Evolutionary conservation across 2,329 filamentous ascomycete species (phyloP).

Genomic region (Tricladium varicosporioides): DNA sequence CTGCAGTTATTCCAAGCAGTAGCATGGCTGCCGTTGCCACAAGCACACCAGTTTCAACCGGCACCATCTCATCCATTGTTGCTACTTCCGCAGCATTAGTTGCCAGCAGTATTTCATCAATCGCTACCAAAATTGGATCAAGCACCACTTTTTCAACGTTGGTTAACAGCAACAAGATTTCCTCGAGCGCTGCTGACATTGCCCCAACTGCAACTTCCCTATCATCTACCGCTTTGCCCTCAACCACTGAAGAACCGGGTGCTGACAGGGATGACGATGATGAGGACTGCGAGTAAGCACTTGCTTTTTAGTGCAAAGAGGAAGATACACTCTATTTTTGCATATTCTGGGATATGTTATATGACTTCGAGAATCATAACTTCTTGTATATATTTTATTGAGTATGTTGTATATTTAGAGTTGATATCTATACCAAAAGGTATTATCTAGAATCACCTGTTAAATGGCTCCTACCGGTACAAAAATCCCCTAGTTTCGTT

Average conservation of each 20-base stretch:
- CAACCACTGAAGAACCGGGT: background rate
- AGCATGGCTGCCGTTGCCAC: background rate
- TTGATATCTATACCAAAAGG: no score
- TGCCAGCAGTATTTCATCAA: background rate
- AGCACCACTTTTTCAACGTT: background rate
- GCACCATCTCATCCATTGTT: background rate
- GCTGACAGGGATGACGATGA: background rate
- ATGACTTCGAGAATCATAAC: background rate
- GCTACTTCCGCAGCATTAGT: background rate
- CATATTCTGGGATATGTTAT: no score
- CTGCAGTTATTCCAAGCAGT: background rate
- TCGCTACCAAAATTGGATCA: background rate
- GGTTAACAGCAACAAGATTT: background rate
- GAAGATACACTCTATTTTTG: no score
- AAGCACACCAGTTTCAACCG: background rate
- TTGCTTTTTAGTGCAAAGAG: no score
- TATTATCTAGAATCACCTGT: no score
- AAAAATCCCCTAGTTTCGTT: background rate
- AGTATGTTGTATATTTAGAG: background rate
- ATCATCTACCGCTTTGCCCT: background rate
- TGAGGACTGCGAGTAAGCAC: background rate
- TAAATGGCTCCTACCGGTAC: background rate
- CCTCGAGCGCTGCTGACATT: background rate
- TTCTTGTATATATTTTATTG: constrained; percentile 3
- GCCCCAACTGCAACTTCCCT: background rate